Percentiles rank a stretch among this genome's conserved stretches.
Evolutionary conservation across 2,329 filamentous ascomycete species (phyloP).

Genomic region (Sclerotinia glacialis): DNA sequence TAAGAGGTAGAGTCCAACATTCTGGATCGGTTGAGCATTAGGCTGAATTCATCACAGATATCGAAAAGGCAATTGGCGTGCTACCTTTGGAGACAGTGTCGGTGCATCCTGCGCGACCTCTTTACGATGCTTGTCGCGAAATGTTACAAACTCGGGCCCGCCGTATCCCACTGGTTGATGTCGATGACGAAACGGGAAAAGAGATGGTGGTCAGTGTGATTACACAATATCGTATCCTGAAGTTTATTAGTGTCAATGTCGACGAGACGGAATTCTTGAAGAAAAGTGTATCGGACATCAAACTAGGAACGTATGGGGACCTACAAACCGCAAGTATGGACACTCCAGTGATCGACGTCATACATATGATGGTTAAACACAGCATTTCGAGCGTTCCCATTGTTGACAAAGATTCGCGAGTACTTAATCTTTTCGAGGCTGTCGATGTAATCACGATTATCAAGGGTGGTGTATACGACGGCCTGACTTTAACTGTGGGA

Average conservation of each 20-base stretch:
- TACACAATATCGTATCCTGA: slow-evolving; percentile 96
- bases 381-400: slow-evolving; percentile 96
- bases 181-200: slow-evolving; percentile 88
- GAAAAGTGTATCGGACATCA: slow-evolving; percentile 81
- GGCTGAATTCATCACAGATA: slow-evolving; percentile 57
- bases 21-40: slow-evolving; percentile 17
- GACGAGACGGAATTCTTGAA: slow-evolving; percentile 79
- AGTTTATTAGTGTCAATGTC: slow-evolving; percentile 96
- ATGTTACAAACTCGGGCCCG: slow-evolving; percentile 94
- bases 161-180: slow-evolving; percentile 88
- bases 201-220: slow-evolving; percentile 95
- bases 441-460: slow-evolving; percentile 97
- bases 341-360: slow-evolving; percentile 88
- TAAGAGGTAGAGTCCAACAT: slow-evolving; percentile 64
- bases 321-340: slow-evolving; percentile 84
- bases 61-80: slow-evolving; percentile 91
- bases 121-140: slow-evolving; percentile 91
- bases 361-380: slow-evolving; percentile 85
- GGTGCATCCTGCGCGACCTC: slow-evolving; percentile 83
- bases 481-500: slow-evolving; percentile 79
- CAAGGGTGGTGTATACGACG: slow-evolving; percentile 89
- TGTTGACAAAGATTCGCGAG: slow-evolving; percentile 69
- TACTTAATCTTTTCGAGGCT: slow-evolving; percentile 96
- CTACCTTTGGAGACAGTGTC: slow-evolving; percentile 90
- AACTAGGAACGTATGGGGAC: slow-evolving; percentile 78